Base-by-base conservation (phyloP, 495 filamentous ascomycete genomes). In the Lasiosphaeria miniovina region DNA sequence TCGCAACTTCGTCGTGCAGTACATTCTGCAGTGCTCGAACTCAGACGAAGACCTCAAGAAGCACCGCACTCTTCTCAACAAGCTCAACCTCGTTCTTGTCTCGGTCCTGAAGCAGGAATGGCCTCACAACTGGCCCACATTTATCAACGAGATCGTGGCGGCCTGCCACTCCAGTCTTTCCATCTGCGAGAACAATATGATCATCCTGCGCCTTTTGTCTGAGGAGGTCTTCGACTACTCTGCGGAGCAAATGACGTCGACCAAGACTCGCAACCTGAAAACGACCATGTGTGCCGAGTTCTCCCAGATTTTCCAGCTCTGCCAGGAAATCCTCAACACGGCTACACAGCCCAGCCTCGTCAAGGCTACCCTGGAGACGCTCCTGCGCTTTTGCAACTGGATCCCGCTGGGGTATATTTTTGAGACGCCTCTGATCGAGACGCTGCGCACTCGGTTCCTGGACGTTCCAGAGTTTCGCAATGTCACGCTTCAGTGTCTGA, bases 131-230 rank as follows among this genome's bases (percentile, higher is more conserved):
- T 99, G 94, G 94, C 94, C 95, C 8, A 96, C 91, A 7, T 99
- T 99, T 74, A 97, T 98, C 83, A 98, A 96, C 75, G 94, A 99
- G 81, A 98, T 99, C 70, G 91, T 98, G 65, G 88, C 90, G 10
- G 95, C 93, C 34, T 97, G 93, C 71, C 91, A 93, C 66, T 90
- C 89, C 57, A 96, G 90, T 73, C 82, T 98, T 36, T 92, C 94
- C 3, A 93, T 98, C 66, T 99, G 94, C 79, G 94, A 99, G 77
- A 99, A 99, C 78, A 99, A 99, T 77, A 99, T 99, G 95, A 90
- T 88, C 46, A 98, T 99, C 60, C 86, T 99, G 43, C 87, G 95
- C 50, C 78, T 99, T 63, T 82, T 99, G 41, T 98, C 94, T 9
- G 94, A 99, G 72, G 94, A 98, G 75, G 94, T 98, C 6, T 98